phyloP scores from a whole-genome alignment of 2,329 filamentous ascomycete species.

The Paraphoma chrysanthemicola region DNA sequence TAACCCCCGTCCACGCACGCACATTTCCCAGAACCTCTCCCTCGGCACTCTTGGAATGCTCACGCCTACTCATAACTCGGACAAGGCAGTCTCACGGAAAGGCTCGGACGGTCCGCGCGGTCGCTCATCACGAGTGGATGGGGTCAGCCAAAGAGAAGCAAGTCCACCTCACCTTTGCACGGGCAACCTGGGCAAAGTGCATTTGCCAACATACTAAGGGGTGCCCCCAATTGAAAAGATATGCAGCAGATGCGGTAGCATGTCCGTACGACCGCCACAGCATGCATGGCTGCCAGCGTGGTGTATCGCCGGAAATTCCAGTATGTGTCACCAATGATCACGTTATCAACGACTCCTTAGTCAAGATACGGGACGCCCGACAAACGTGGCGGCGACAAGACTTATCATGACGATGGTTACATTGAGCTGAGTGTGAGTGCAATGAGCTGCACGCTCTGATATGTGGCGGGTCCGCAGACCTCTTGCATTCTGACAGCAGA shows the following conservation, averaged over 20 bases:
- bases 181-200: neutral
- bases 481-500: neutral
- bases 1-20: neutral
- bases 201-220: neutral
- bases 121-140: neutral
- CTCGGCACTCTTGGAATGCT: neutral
- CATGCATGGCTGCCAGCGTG: neutral
- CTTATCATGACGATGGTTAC: conserved; percentile 1
- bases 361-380: neutral
- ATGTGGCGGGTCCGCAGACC: neutral
- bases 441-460: neutral
- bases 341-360: neutral
- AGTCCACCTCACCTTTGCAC: neutral
- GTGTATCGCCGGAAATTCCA: neutral
- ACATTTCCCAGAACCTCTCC: neutral
- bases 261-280: neutral
- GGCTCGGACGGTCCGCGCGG: neutral
- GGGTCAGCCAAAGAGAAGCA: neutral
- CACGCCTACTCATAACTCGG: neutral
- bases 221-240: neutral
- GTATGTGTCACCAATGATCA: neutral
- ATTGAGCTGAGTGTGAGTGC: neutral
- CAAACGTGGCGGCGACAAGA: neutral
- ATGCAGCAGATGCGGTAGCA: neutral
- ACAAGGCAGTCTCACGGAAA: neutral